Evolutionary conservation across 768 basidiomycete genomes (phyloP).

Genomic region (Lentinula raphanica): DNA sequence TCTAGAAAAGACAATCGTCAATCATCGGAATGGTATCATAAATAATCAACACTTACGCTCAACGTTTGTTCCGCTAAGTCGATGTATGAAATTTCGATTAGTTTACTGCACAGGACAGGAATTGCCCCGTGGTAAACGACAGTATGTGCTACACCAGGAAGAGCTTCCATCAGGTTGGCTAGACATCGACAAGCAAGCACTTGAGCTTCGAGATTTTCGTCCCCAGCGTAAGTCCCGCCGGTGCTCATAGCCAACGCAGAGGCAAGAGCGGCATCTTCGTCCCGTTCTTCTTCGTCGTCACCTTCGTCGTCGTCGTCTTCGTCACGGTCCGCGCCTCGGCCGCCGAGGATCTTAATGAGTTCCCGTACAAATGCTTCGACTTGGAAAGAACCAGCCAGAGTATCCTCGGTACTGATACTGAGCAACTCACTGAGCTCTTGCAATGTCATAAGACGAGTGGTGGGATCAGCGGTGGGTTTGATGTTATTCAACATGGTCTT

Average conservation of each 20-base stretch:
- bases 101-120: slow-evolving; percentile 93
- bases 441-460: slow-evolving; percentile 80
- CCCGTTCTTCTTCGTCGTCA: slow-evolving; percentile 42
- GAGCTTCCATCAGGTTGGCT: slow-evolving; percentile 98
- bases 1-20: slow-evolving; percentile 44
- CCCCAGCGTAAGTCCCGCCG: slow-evolving; percentile 63
- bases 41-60: slow-evolving; percentile 60
- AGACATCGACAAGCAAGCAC: slow-evolving; percentile 94
- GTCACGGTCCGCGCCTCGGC: slow-evolving; percentile 65
- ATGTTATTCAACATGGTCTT: slow-evolving; percentile 89
- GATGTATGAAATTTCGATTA: slow-evolving; percentile 95
- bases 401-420: slow-evolving; percentile 96
- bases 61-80: slow-evolving; percentile 98
- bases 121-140: slow-evolving; percentile 99
- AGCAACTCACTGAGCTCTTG: slow-evolving; percentile 94
- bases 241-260: slow-evolving; percentile 82
- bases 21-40: slow-evolving; percentile 7
- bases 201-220: slow-evolving; percentile 89
- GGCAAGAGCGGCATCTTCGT: slow-evolving; percentile 85
- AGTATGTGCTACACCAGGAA: slow-evolving; percentile 95
- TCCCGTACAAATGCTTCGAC: slow-evolving; percentile 90
- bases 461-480: slow-evolving; percentile 78
- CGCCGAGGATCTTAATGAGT: slow-evolving; percentile 85
- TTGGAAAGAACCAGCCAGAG: slow-evolving; percentile 91
- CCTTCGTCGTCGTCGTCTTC: slow-evolving; percentile 68